Evolutionary conservation across 768 basidiomycete species (phyloP).

Genomic region (Kwoniella heveanensis): DNA sequence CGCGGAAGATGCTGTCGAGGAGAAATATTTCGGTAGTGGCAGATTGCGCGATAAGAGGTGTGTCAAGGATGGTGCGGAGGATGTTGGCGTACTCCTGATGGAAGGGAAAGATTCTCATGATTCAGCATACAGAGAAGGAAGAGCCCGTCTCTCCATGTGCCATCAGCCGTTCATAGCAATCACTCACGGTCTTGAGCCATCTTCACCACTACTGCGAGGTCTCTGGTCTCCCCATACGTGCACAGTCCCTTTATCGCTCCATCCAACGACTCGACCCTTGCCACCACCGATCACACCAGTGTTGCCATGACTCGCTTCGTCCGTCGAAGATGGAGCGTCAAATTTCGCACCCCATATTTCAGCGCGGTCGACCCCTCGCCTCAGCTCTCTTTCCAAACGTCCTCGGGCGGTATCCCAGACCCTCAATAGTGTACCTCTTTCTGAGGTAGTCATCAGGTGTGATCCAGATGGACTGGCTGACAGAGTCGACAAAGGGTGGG

Average conservation of each 20-base stretch:
- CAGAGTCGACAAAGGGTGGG: conserved; percentile 49
- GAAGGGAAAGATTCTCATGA: too few species aligned
- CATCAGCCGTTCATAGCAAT: too few species aligned
- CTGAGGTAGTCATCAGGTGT: conserved; percentile 52
- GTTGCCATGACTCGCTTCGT: conserved; percentile 1
- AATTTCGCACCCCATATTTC: conserved; percentile 54
- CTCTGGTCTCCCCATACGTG: conserved; percentile 52
- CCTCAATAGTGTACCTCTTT: conserved; percentile 52
- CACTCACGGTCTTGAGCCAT: conserved; percentile 8
- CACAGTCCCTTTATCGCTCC: conserved; percentile 58
- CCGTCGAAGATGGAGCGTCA: conserved; percentile 9
- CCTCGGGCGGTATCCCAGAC: conserved; percentile 53
- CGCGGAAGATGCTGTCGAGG: conserved; percentile 48
- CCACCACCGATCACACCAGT: neutral
- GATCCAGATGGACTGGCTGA: conserved; percentile 44
- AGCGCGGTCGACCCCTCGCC: conserved; percentile 54
- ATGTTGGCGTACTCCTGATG: conserved; percentile 9
- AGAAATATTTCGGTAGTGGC: conserved; percentile 55
- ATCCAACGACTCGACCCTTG: conserved; percentile 46
- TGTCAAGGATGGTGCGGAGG: conserved; percentile 34
- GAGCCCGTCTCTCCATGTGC: too few species aligned
- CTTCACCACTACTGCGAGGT: neutral
- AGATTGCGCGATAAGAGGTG: conserved; percentile 48
- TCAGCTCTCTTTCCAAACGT: conserved; percentile 48
- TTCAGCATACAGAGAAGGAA: too few species aligned